A percentile compares a stretch with the other conserved stretches of the same genome.
Conservation (phyloP, 148 eudicot genomes). For the Chenopodium quinoa region DNA sequence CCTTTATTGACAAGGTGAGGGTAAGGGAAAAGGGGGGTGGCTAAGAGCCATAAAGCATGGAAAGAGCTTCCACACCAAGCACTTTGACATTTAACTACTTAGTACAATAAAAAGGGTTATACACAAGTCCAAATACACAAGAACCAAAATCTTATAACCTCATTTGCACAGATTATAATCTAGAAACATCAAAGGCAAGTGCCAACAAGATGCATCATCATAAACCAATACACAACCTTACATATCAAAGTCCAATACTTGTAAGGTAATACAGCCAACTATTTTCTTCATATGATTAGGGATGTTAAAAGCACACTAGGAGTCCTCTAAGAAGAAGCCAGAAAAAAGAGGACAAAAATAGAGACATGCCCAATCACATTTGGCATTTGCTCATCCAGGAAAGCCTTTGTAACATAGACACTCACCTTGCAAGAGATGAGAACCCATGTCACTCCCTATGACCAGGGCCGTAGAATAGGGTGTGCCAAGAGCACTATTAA, state of each 20-base stretch:
- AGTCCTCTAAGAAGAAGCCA: not conserved
- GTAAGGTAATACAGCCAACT: not conserved
- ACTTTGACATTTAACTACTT: no score
- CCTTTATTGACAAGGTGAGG: no score
- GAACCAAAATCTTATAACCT: no score
- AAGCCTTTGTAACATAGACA: not conserved
- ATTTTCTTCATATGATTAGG: not conserved
- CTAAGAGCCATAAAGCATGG: no score
- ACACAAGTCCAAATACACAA: not conserved
- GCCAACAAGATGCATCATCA: not conserved
- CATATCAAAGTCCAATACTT: not conserved
- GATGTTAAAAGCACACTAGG: not conserved
- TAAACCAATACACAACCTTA: not conserved
- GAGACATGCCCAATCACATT: not conserved
- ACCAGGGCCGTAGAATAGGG: no score
- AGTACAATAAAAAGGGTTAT: no score
- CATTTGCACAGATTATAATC: not conserved
- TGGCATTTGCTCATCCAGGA: not conserved
- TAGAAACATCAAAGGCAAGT: not conserved
- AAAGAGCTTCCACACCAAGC: no score
- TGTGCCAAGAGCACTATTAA: no score
- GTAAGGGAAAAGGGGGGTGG: no score
- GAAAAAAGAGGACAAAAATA: not conserved
- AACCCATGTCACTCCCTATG: not conserved
- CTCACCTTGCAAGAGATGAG: not conserved